These are phyloP conservation scores for Boletus rubescentipes DNA, from an alignment of 768 basidiomycete species.

Conservation along the genomic window DNA sequence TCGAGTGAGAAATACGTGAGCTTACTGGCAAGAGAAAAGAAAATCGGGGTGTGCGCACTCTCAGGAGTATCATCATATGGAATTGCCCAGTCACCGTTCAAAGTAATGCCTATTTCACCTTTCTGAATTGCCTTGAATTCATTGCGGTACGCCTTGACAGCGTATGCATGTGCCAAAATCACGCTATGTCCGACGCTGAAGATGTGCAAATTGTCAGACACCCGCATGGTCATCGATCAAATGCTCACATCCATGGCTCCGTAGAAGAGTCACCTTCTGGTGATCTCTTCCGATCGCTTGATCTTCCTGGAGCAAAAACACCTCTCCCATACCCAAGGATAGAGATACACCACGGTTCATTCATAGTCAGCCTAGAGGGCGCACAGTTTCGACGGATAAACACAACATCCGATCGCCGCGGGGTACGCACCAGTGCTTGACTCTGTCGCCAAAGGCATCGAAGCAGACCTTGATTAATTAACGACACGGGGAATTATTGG, in stretches of 20 bases:
- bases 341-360: conserved; percentile 74
- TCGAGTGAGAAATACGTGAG: conserved; percentile 21
- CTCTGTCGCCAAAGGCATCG: conserved; percentile 70
- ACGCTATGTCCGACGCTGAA: conserved; percentile 63
- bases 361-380: conserved; percentile 59
- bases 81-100: conserved; percentile 75
- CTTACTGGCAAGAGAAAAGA: not conserved
- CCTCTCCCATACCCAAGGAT: conserved; percentile 71
- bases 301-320: conserved; percentile 69
- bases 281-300: conserved; percentile 59
- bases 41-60: conserved; percentile 40
- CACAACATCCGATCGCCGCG: not conserved
- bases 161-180: conserved; percentile 68
- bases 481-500: too few relatives aligned
- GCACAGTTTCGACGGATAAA: conserved; percentile 24
- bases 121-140: conserved; percentile 61
- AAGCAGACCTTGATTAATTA: conserved; percentile 56
- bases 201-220: conserved; percentile 9
- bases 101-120: conserved; percentile 75
- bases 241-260: conserved; percentile 67
- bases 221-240: not conserved
- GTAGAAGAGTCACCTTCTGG: conserved; percentile 62
- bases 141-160: conserved; percentile 64
- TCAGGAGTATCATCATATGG: conserved; percentile 68
- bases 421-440: conserved; percentile 61